Conservation (phyloP, 306 rosid genomes). For the Mimosa bimucronata region DNA sequence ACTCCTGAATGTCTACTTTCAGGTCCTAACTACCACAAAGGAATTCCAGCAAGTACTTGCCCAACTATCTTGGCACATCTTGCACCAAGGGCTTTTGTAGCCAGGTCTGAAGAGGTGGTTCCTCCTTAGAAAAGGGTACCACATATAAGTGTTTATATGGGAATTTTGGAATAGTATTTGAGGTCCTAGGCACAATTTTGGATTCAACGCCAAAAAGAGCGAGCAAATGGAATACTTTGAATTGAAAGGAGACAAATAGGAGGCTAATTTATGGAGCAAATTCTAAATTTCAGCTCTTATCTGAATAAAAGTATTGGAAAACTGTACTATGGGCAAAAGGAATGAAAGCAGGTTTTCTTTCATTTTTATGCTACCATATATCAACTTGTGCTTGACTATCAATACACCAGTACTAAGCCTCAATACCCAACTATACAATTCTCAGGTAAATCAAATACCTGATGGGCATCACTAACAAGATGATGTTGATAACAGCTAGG, state of each 20-base stretch:
- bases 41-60: constrained; percentile 94
- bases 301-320: constrained; percentile 25
- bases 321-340: constrained; percentile 10
- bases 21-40: constrained; percentile 94
- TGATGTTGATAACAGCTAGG: not conserved
- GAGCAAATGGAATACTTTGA: not conserved
- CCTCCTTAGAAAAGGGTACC: constrained; percentile 75
- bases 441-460: constrained; percentile 21
- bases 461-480: not conserved
- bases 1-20: constrained; percentile 97
- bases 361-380: not conserved
- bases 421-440: constrained; percentile 11
- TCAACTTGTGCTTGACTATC: not conserved
- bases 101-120: constrained; percentile 93
- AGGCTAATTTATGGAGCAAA: constrained; percentile 5
- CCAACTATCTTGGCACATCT: constrained; percentile 95
- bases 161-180: not conserved
- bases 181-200: constrained; percentile 3
- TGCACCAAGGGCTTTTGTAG: constrained; percentile 92
- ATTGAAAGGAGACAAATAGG: constrained; percentile 7
- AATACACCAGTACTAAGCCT: not conserved
- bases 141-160: constrained; percentile 37
- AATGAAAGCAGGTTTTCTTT: constrained; percentile 7
- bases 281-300: constrained; percentile 24
- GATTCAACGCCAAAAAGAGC: constrained; percentile 13